These are phyloP conservation scores for Abrus pulchellus DNA, from an alignment of 306 rosid genomes.

Conservation along the genomic window DNA sequence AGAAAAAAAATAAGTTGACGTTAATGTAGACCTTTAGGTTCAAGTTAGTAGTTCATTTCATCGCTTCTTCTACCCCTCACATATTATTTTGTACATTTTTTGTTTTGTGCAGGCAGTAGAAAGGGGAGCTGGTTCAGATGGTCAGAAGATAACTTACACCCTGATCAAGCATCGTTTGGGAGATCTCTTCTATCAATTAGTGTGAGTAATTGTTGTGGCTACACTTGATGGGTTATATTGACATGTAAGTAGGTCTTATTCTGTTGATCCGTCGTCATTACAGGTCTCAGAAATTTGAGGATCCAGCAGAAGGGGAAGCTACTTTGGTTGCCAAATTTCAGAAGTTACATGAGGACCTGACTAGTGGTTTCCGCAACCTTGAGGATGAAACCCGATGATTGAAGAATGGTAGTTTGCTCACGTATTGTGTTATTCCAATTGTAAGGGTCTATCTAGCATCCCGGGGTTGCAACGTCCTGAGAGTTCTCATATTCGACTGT, in stretches of 20 bases:
- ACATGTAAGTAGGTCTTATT: constrained; percentile 39
- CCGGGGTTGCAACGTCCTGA: constrained; percentile 38
- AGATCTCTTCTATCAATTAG: constrained; percentile 97
- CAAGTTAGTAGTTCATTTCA: constrained; percentile 20
- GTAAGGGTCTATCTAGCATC: constrained; percentile 50
- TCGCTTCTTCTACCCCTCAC: background rate
- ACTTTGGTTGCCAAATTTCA: constrained; percentile 80
- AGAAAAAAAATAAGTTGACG: background rate
- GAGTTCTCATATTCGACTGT: constrained; percentile 42
- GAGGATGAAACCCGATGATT: constrained; percentile 95
- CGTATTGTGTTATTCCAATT: constrained; percentile 40
- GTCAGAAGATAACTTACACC: constrained; percentile 87
- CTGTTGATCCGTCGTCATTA: constrained; percentile 37
- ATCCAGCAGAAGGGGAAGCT: constrained; percentile 97
- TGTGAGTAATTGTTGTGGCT: constrained; percentile 65
- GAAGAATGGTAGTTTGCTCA: constrained; percentile 40
- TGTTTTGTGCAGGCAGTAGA: constrained; percentile 80
- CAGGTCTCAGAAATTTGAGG: constrained; percentile 99
- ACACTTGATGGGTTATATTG: constrained; percentile 20
- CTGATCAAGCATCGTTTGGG: constrained; percentile 95
- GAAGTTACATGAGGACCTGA: constrained; percentile 86
- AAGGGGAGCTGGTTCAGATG: constrained; percentile 97
- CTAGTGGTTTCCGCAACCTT: constrained; percentile 94
- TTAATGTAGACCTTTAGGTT: constrained; percentile 20
- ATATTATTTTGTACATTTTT: background rate